Evolutionary conservation across 1,139 yeast genomes (phyloP), one percentile per base, ranked within the genome.

Genomic region (Saccharomyces hybrid): DNA sequence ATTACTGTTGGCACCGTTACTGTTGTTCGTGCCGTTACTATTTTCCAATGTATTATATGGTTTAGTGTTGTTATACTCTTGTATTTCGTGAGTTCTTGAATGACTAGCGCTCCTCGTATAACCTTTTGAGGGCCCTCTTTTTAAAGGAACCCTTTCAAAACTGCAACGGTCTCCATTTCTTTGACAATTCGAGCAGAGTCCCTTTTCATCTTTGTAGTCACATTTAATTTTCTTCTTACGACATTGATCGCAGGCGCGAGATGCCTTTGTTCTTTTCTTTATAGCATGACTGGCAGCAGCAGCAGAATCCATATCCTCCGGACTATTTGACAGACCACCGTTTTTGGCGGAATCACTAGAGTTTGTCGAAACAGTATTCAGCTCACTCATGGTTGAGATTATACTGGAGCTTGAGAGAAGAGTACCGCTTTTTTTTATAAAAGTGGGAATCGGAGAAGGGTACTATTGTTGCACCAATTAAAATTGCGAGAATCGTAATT

Each of bases 41-140:
- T 65, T 59, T 5, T 61, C 62, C 9, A 57, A 57, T 24, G 60
- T 55, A n/a, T 62, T 59, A 8, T 72, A 55, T 27, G 38, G 27
- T 32, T 48, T 21, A 48, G 50, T 26, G 49, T 42, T 16, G 16
- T 31, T 5, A 38, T 34, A 11, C 51, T 60, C 54, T 71, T 71
- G 29, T 75, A 38, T 79, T 54, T 73, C 80, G 53, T 69, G 63
- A 51, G 34, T 52, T 47, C 24, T 51, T 53, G 12, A 52, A 54
- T 54, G 49, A 14, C 42, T 48, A 11, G 48, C 28, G 53, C 74
- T 78, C 55, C 61, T 56, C 32, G 60, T 60, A 62, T 81, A 84
- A 0, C 91, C 91, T 65, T 85, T 86, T 1, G 86, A 78, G 0
- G 95, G 95, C 0, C 93, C 95, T 61, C 95, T 72, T 64, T 86